Evolutionary conservation across 768 basidiomycete genomes (phyloP).

Genomic region (Leccinum incarnatum): DNA sequence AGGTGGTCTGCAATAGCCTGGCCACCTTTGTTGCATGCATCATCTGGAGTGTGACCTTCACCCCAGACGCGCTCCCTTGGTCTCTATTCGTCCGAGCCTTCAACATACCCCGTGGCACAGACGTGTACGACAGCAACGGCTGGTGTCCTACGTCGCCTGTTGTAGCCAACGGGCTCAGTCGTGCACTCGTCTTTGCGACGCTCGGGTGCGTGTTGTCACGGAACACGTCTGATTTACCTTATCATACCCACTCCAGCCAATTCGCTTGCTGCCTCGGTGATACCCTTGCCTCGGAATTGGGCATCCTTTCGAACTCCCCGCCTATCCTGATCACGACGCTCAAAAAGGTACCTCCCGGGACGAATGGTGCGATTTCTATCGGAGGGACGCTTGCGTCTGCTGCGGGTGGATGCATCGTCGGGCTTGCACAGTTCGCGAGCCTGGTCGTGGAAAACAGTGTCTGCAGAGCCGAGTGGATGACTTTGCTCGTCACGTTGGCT

Average conservation of each 20-base stretch:
- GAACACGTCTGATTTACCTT: background rate
- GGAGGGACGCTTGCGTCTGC: conserved; percentile 74
- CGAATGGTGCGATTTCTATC: conserved; percentile 82
- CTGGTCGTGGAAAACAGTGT: conserved; percentile 72
- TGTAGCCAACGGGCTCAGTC: conserved; percentile 52
- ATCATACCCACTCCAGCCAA: conserved; percentile 47
- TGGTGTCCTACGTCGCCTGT: conserved; percentile 64
- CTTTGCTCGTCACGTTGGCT: conserved; percentile 43
- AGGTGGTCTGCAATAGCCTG: conserved; percentile 81
- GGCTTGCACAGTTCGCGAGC: conserved; percentile 48
- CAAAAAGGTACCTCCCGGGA: conserved; percentile 76
- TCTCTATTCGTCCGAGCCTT: conserved; percentile 16
- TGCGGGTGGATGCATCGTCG: conserved; percentile 73
- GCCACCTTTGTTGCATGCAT: conserved; percentile 57
- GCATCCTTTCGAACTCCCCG: conserved; percentile 69
- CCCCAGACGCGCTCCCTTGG: conserved; percentile 42
- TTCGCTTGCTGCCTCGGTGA: conserved; percentile 89
- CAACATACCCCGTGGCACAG: conserved; percentile 11
- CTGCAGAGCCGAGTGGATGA: conserved; percentile 85
- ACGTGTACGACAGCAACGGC: conserved; percentile 36
- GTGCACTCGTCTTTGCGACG: conserved; percentile 57
- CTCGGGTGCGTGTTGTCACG: conserved; percentile 51
- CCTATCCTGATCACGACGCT: conserved; percentile 81
- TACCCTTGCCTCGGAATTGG: conserved; percentile 90
- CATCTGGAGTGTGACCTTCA: conserved; percentile 64